A percentile compares a stretch with the other conserved stretches of the same genome.
phyloP scores from a whole-genome alignment of 139 green algal species.

The Bryopsis sp. region DNA sequence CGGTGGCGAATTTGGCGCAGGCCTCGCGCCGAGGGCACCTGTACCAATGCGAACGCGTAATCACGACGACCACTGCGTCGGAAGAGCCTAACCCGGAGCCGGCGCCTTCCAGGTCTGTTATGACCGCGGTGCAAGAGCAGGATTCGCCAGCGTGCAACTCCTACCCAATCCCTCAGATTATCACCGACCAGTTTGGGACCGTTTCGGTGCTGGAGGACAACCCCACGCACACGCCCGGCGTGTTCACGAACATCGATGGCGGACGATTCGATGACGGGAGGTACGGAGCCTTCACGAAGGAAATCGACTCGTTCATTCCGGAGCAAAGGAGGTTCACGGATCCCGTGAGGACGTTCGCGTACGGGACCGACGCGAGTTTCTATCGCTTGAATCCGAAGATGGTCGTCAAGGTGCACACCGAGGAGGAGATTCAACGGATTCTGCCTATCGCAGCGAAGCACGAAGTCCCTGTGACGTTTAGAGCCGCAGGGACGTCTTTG shows the following conservation, averaged over 20 bases:
- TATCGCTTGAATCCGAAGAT: slow-evolving; percentile 89
- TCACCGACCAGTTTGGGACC: slow-evolving; percentile 48
- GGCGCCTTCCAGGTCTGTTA: not conserved
- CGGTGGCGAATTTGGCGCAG: too few relatives aligned
- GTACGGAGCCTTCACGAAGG: slow-evolving; percentile 73
- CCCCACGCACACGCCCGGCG: not conserved
- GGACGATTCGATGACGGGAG: slow-evolving; percentile 77
- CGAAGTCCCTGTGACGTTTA: slow-evolving; percentile 89
- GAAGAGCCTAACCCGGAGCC: not conserved
- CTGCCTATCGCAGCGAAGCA: slow-evolving; percentile 77
- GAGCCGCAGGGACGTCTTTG: slow-evolving; percentile 86
- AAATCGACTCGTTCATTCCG: slow-evolving; percentile 74
- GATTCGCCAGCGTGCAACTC: not conserved
- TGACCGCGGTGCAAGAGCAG: slow-evolving; percentile 14
- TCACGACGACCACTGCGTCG: slow-evolving; percentile 8
- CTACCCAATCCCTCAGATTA: slow-evolving; percentile 31
- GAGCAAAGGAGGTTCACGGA: slow-evolving; percentile 72
- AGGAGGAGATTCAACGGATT: slow-evolving; percentile 79
- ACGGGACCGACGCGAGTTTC: slow-evolving; percentile 90
- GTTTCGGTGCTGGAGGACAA: slow-evolving; percentile 34
- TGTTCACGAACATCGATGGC: slow-evolving; percentile 62
- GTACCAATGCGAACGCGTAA: too few relatives aligned
- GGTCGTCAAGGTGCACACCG: slow-evolving; percentile 72
- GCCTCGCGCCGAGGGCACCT: too few relatives aligned
- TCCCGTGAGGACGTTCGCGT: slow-evolving; percentile 86